Evolutionary conservation across 345 rosid genomes (phyloP).

Genomic region (Brassica juncea): DNA sequence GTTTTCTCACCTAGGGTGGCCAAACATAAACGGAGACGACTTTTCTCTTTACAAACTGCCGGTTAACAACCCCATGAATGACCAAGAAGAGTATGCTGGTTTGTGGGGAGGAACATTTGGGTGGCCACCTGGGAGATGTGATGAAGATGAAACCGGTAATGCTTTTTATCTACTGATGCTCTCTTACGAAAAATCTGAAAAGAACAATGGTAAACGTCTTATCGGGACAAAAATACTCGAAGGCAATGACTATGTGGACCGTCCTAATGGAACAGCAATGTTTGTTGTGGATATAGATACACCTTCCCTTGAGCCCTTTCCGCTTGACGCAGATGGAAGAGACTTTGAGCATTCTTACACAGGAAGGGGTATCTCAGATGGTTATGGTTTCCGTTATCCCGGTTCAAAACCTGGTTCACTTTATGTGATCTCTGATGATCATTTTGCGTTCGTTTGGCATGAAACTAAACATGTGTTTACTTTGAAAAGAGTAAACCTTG

Average conservation of each 20-base stretch:
- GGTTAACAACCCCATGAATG: slow-evolving; percentile 37
- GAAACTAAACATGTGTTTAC: slow-evolving; percentile 66
- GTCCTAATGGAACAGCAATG: slow-evolving; percentile 90
- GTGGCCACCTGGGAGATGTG: slow-evolving; percentile 68
- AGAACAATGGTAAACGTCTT: slow-evolving; percentile 48
- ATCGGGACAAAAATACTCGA: slow-evolving; percentile 61
- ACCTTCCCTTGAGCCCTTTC: slow-evolving; percentile 47
- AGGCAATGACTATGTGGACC: slow-evolving; percentile 78
- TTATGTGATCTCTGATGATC: slow-evolving; percentile 53
- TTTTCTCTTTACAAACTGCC: slow-evolving; percentile 77
- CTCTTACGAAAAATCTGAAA: slow-evolving; percentile 65
- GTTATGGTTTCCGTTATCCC: slow-evolving; percentile 80
- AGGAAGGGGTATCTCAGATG: slow-evolving; percentile 73
- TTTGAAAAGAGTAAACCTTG: slow-evolving; percentile 65
- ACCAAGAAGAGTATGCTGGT: slow-evolving; percentile 64
- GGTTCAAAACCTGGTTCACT: slow-evolving; percentile 78
- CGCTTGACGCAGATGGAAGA: slow-evolving; percentile 63
- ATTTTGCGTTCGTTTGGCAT: slow-evolving; percentile 75
- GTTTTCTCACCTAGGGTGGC: slow-evolving; percentile 81
- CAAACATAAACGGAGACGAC: slow-evolving; percentile 62
- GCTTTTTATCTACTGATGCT: slow-evolving; percentile 76
- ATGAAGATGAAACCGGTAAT: slow-evolving; percentile 46
- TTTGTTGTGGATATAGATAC: slow-evolving; percentile 55
- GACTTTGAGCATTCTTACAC: slow-evolving; percentile 49
- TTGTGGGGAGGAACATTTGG: slow-evolving; percentile 89